Conservation (phyloP, 2,329 filamentous ascomycete species). For the Didymella keratinophila region DNA sequence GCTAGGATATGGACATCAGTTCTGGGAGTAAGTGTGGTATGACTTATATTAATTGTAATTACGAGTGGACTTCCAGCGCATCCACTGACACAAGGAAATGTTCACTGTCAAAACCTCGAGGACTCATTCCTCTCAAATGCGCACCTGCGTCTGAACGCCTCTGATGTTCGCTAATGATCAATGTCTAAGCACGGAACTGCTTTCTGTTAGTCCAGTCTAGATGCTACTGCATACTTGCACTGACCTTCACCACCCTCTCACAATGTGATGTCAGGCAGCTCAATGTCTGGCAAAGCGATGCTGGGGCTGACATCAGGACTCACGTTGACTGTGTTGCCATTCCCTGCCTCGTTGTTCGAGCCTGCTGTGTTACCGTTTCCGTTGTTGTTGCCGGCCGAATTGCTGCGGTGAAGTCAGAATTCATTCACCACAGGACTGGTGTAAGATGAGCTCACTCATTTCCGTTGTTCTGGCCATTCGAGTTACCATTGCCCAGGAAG, state of each 20-base stretch:
- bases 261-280: conserved; percentile 8
- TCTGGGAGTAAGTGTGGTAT: no score
- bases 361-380: not conserved
- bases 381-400: not conserved
- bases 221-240: not conserved
- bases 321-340: conserved; percentile 26
- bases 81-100: not conserved
- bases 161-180: conserved; percentile 2
- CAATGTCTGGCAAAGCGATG: conserved; percentile 11
- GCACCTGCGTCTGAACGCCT: not conserved
- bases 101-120: not conserved
- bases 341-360: conserved; percentile 14
- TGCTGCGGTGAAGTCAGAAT: no score
- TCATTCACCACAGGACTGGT: no score
- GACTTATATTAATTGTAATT: no score
- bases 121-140: not conserved
- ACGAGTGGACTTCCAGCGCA: no score
- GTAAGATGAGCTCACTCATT: no score
- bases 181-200: conserved; percentile 10
- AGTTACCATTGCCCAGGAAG: not conserved
- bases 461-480: not conserved
- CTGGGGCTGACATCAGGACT: conserved; percentile 16
- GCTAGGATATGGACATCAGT: no score
- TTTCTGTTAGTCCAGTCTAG: not conserved
- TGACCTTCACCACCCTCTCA: conserved; percentile 8